phyloP scores from a whole-genome alignment of 345 rosid species.

The Linum usitatissimum region DNA sequence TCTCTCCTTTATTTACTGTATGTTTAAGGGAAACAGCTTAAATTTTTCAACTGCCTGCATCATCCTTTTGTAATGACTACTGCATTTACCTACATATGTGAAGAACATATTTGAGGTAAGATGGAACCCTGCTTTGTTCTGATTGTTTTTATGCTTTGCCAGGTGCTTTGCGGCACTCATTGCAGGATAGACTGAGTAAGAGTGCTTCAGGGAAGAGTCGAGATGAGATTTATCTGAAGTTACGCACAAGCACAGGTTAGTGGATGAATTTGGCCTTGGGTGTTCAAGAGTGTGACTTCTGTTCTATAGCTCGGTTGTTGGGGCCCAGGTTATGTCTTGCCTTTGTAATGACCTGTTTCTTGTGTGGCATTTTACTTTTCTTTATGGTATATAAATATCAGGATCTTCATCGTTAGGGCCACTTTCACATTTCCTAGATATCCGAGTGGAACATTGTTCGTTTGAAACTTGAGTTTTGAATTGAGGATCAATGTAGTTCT shows the following conservation, averaged over 20 bases:
- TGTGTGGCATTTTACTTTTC: background rate
- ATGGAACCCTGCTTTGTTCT: background rate
- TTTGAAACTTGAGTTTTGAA: background rate
- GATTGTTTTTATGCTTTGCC: conserved; percentile 17
- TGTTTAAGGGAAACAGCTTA: background rate
- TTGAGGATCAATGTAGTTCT: background rate
- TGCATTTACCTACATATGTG: background rate
- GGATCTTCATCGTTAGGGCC: background rate
- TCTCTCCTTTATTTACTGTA: background rate
- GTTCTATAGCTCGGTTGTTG: background rate
- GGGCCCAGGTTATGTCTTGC: background rate
- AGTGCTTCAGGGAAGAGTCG: conserved; percentile 71
- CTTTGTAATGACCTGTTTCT: background rate
- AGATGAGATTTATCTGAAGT: conserved; percentile 81
- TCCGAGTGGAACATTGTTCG: background rate
- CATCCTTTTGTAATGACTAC: no score
- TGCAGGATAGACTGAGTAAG: conserved; percentile 88
- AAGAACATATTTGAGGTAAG: background rate
- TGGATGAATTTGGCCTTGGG: background rate
- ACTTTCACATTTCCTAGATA: background rate
- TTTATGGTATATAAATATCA: background rate
- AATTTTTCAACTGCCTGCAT: background rate
- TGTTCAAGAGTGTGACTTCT: background rate
- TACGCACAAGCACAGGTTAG: conserved; percentile 87
- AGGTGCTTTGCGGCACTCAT: conserved; percentile 90